Conservation (phyloP, 116 monocot species). For the Zostera marina region DNA sequence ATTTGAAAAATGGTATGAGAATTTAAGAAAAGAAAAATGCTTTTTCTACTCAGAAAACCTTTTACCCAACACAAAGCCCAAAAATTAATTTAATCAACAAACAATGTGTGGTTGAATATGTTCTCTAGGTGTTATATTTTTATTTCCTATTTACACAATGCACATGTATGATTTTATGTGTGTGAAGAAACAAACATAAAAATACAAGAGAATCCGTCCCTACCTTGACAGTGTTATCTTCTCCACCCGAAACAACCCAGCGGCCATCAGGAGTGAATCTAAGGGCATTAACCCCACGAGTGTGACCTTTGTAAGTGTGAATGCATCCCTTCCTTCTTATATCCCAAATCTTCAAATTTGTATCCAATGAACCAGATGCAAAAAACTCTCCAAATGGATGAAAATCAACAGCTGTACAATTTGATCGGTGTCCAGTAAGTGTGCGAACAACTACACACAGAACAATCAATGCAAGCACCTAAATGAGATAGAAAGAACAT, state of each 20-base stretch:
- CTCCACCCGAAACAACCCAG: constrained; percentile 18
- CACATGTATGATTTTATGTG: too few species aligned
- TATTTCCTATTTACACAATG: too few species aligned
- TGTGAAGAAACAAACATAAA: too few species aligned
- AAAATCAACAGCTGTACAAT: constrained; percentile 89
- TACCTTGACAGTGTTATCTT: constrained; percentile 54
- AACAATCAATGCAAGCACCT: constrained; percentile 1
- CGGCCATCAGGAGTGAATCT: constrained; percentile 19
- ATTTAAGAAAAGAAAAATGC: background rate
- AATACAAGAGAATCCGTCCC: background rate
- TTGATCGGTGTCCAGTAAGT: constrained; percentile 86
- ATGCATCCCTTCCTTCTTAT: constrained; percentile 17
- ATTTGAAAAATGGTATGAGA: background rate
- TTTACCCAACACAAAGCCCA: too few species aligned
- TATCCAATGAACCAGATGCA: constrained; percentile 49
- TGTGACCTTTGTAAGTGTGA: constrained; percentile 13
- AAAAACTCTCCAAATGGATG: constrained; percentile 98
- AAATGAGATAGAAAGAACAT: too few species aligned
- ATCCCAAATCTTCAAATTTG: constrained; percentile 17
- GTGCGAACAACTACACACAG: constrained; percentile 71
- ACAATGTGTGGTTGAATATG: too few species aligned
- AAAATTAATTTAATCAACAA: too few species aligned
- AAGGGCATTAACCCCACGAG: constrained; percentile 17
- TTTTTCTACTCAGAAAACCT: too few species aligned
- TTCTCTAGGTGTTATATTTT: too few species aligned